Percentiles rank a stretch among this genome's conserved stretches.
These are phyloP conservation scores for Poronia punctata DNA, from an alignment of 495 filamentous ascomycete species.

Conservation along the genomic window DNA sequence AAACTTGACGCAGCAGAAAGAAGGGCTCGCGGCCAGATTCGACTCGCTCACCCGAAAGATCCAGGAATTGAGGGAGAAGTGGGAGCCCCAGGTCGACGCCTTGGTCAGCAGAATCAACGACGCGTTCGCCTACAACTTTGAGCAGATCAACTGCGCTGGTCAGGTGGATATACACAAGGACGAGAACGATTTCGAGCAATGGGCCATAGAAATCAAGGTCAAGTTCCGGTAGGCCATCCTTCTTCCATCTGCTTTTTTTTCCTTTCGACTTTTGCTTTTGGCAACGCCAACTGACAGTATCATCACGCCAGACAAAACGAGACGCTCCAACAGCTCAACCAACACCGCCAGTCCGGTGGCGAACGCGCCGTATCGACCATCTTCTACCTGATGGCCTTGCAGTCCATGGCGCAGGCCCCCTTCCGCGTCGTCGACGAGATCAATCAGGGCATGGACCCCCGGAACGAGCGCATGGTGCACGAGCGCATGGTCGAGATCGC, in stretches of 20 bases:
- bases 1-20: conserved; percentile 32
- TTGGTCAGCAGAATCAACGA: conserved; percentile 76
- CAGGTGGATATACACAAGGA: conserved; percentile 77
- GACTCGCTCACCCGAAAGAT: conserved; percentile 46
- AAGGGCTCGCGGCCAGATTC: conserved; percentile 43
- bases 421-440: conserved; percentile 99
- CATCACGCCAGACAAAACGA: conserved; percentile 59
- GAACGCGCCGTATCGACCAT: conserved; percentile 96
- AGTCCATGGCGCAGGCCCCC: conserved; percentile 87
- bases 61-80: conserved; percentile 47
- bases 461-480: conserved; percentile 97
- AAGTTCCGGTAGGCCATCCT: conserved; percentile 66
- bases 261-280: not conserved
- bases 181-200: conserved; percentile 78
- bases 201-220: conserved; percentile 90
- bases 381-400: conserved; percentile 98
- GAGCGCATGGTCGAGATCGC: conserved; percentile 94
- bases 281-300: conserved; percentile 2
- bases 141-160: conserved; percentile 91
- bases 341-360: conserved; percentile 91
- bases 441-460: conserved; percentile 98
- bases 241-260: not conserved
- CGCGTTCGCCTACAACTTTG: conserved; percentile 84
- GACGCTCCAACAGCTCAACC: conserved; percentile 72
- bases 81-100: conserved; percentile 79